Percentiles rank a stretch among this genome's conserved stretches.
Conservation (phyloP, 345 rosid genomes). For the Citrus reticulata region DNA sequence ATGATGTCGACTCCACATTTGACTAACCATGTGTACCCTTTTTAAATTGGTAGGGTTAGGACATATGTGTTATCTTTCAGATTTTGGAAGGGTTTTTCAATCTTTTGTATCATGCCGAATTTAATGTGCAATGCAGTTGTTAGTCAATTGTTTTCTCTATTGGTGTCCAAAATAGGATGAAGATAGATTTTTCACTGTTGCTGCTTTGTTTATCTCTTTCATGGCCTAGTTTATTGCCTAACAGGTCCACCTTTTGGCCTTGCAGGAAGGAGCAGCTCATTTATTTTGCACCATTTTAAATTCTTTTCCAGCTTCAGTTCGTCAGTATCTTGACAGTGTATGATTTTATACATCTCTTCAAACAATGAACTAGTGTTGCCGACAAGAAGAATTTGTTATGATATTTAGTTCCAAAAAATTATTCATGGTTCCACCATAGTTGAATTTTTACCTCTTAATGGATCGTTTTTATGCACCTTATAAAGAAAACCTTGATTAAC, state of each 20-base stretch:
- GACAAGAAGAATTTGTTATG: background rate
- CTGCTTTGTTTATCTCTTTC: background rate
- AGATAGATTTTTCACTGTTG: background rate
- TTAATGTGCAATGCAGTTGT: background rate
- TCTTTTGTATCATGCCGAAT: background rate
- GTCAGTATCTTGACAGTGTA: constrained; percentile 59
- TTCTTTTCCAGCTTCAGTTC: constrained; percentile 63
- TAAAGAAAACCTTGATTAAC: background rate
- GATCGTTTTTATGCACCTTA: background rate
- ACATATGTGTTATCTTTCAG: background rate
- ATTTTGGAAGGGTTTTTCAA: background rate
- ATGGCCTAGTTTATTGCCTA: background rate
- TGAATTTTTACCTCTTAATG: background rate
- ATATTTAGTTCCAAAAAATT: background rate
- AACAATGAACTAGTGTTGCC: background rate
- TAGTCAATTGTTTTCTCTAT: background rate
- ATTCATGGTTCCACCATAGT: background rate
- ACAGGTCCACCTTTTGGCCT: constrained; percentile 8
- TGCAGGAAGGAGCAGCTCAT: constrained; percentile 66
- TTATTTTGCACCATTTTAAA: constrained; percentile 45
- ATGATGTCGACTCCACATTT: background rate
- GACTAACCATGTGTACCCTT: background rate
- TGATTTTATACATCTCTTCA: constrained; percentile 15
- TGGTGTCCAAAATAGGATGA: background rate
- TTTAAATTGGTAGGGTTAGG: background rate